Conservation (phyloP, 805 yeast genomes). For the Lachancea fermentati region DNA sequence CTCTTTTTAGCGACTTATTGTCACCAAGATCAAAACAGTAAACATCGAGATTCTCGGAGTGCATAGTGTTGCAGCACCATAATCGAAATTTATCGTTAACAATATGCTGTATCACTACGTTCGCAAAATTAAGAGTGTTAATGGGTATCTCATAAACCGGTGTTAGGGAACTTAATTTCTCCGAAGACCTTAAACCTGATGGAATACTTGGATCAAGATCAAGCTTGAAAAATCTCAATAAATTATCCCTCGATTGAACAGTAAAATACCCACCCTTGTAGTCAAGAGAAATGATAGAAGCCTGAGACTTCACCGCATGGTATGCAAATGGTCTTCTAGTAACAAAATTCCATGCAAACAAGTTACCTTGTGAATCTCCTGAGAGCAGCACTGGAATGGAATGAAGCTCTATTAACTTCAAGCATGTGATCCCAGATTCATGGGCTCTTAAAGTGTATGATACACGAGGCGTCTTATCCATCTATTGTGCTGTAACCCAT, state of each 20-base stretch:
- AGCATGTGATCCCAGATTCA: slow-evolving; percentile 15
- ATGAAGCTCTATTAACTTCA: slow-evolving; percentile 7
- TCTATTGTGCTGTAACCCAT: too few species aligned
- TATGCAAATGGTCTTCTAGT: slow-evolving; percentile 22
- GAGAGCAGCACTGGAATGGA: slow-evolving; percentile 19
- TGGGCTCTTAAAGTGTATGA: slow-evolving; percentile 19
- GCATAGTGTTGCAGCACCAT: slow-evolving; percentile 28
- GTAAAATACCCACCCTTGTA: slow-evolving; percentile 12
- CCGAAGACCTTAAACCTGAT: neutral
- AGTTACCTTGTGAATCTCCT: slow-evolving; percentile 24
- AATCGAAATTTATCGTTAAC: slow-evolving; percentile 12
- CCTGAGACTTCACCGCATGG: slow-evolving; percentile 8
- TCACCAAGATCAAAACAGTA: slow-evolving; percentile 19
- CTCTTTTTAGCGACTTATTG: slow-evolving; percentile 20
- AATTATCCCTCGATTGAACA: slow-evolving; percentile 24
- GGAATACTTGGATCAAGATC: neutral
- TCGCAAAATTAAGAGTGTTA: slow-evolving; percentile 31
- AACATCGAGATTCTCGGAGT: slow-evolving; percentile 27
- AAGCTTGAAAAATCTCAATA: slow-evolving; percentile 17
- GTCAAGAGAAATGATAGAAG: slow-evolving; percentile 19
- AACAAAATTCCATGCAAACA: slow-evolving; percentile 26
- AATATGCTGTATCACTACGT: slow-evolving; percentile 16
- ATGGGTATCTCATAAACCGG: slow-evolving; percentile 25
- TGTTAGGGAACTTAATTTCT: neutral
- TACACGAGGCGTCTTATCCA: neutral